Conservation (phyloP, 2,329 filamentous ascomycete species). For the Aureobasidium sp. region DNA sequence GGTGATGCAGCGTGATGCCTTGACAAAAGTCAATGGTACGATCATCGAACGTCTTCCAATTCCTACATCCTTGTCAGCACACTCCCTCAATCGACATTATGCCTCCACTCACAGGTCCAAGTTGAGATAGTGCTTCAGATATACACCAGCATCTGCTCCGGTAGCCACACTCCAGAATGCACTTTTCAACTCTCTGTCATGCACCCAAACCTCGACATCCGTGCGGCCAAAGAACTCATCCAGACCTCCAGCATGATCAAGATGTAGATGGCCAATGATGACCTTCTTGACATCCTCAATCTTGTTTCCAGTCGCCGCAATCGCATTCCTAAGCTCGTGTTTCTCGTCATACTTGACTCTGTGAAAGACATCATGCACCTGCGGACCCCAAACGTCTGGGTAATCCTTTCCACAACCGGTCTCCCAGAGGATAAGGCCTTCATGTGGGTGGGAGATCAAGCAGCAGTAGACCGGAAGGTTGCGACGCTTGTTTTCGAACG, state of each 20-base stretch:
- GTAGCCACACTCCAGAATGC: constrained; percentile 32
- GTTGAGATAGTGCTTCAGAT: constrained; percentile 30
- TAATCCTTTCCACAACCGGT: constrained; percentile 41
- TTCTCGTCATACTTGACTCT: constrained; percentile 28
- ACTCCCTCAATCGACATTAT: too few relatives aligned
- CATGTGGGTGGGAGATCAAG: constrained; percentile 39
- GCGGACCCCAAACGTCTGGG: constrained; percentile 30
- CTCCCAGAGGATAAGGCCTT: constrained; percentile 41
- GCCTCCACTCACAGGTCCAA: constrained; percentile 24
- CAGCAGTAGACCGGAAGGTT: constrained; percentile 37
- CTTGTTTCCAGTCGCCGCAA: constrained; percentile 30
- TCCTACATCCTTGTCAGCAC: constrained; percentile 19
- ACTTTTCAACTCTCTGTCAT: constrained; percentile 27
- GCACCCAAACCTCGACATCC: constrained; percentile 32
- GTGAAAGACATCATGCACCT: constrained; percentile 29
- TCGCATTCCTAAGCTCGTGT: constrained; percentile 30
- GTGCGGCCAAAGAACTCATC: constrained; percentile 29
- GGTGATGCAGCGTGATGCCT: constrained; percentile 31
- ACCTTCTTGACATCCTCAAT: constrained; percentile 33
- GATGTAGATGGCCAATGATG: constrained; percentile 31
- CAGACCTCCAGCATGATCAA: constrained; percentile 31
- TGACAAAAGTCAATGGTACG: constrained; percentile 30
- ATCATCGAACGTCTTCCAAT: constrained; percentile 33
- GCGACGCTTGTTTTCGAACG: constrained; percentile 37
- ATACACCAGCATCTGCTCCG: constrained; percentile 30